Conservation (phyloP, 2,329 filamentous ascomycete genomes). For the Macrophomina tecta region DNA sequence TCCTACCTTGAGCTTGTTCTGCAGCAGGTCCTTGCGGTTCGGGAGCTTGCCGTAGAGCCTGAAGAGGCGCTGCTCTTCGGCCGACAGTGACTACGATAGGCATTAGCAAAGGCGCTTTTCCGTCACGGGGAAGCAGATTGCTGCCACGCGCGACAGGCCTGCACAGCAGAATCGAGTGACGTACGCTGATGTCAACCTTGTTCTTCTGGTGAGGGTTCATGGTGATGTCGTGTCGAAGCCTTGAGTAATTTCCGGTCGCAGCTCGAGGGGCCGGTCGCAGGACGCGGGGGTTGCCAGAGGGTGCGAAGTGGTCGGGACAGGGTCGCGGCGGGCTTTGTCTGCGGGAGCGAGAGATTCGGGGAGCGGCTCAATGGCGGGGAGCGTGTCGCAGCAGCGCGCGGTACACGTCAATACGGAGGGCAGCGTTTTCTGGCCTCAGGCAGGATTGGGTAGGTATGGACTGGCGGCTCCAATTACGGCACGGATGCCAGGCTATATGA, state of each 20-base stretch:
- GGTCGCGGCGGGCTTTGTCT: conserved; percentile 25
- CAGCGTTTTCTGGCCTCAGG: conserved; percentile 40
- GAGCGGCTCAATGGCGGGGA: conserved; percentile 15
- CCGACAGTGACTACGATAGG: conserved; percentile 76
- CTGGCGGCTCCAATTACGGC: conserved; percentile 15
- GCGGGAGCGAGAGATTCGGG: conserved; percentile 11
- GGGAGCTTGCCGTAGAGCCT: conserved; percentile 97
- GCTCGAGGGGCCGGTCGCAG: conserved; percentile 5
- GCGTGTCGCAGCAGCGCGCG: conserved; percentile 13
- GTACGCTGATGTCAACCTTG: conserved; percentile 94
- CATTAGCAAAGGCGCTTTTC: not conserved
- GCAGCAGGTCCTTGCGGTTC: conserved; percentile 92
- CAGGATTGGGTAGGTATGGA: conserved; percentile 31
- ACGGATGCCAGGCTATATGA: conserved; percentile 25
- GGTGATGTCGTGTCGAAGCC: conserved; percentile 30
- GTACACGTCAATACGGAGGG: conserved; percentile 28
- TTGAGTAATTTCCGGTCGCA: conserved; percentile 9
- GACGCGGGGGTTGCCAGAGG: conserved; percentile 14
- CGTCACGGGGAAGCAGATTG: not conserved
- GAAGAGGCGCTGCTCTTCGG: conserved; percentile 96
- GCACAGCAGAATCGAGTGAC: conserved; percentile 46
- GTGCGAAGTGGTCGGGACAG: not conserved
- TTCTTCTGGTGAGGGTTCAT: conserved; percentile 99
- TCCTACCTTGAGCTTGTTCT: conserved; percentile 89
- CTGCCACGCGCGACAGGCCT: not conserved